Conservation (phyloP, 768 basidiomycete genomes). For the Mycena pura region DNA sequence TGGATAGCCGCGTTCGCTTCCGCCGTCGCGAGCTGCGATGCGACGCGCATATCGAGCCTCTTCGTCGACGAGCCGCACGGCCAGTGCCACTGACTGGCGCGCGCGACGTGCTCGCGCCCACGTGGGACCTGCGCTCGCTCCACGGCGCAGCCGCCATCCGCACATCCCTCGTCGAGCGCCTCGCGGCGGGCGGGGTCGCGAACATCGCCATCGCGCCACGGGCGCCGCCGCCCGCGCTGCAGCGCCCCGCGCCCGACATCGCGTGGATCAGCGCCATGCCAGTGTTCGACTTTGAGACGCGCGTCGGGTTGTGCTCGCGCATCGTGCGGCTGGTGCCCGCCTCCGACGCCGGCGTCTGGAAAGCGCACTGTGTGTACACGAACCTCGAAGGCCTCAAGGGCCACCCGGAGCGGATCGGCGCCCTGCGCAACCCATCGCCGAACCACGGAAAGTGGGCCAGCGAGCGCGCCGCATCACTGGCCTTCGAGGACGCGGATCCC, state of each 20-base stretch:
- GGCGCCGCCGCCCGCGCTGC: constrained; percentile 32
- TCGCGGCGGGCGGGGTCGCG: constrained; percentile 30
- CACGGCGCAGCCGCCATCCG: constrained; percentile 41
- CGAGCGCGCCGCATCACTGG: constrained; percentile 43
- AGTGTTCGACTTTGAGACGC: constrained; percentile 60
- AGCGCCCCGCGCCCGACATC: constrained; percentile 46
- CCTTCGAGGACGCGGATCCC: constrained; percentile 56
- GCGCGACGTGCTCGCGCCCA: constrained; percentile 53
- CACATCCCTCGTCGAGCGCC: constrained; percentile 43
- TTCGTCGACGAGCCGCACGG: constrained; percentile 41
- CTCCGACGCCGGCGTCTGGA: constrained; percentile 49
- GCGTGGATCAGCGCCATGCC: constrained; percentile 52
- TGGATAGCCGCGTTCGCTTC: constrained; percentile 34
- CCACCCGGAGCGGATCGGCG: constrained; percentile 50
- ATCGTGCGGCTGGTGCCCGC: constrained; percentile 59
- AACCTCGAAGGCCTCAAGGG: constrained; percentile 55
- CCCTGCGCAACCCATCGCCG: constrained; percentile 43
- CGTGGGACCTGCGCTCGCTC: constrained; percentile 58
- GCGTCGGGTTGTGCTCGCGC: constrained; percentile 50
- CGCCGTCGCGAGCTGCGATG: constrained; percentile 17
- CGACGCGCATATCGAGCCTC: constrained; percentile 29
- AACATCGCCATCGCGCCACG: constrained; percentile 31
- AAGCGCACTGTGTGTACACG: constrained; percentile 60
- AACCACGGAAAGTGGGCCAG: constrained; percentile 60
- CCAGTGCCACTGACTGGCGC: no score